A percentile compares a stretch with the other conserved stretches of the same genome.
phyloP scores from a whole-genome alignment of 805 yeast genomes.

The Yarrowia divulgata region DNA sequence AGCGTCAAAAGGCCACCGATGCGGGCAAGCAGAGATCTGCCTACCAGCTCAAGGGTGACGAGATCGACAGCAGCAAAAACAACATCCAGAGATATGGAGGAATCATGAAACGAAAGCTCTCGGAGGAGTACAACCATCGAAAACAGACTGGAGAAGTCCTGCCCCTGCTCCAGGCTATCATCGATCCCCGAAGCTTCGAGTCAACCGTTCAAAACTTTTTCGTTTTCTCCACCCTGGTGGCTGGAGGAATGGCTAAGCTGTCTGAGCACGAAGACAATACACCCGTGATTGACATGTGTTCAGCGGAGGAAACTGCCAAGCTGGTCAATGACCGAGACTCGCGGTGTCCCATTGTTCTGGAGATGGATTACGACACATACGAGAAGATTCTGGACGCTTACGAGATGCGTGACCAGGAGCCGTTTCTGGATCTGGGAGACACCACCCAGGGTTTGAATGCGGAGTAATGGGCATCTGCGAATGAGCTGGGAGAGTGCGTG shows the following conservation, averaged over 20 bases:
- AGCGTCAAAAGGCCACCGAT: not conserved
- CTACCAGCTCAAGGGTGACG: constrained; percentile 2
- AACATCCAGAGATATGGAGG: constrained; percentile 20
- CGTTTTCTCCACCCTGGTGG: constrained; percentile 29
- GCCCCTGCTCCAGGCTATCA: constrained; percentile 18
- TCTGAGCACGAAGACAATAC: constrained; percentile 3
- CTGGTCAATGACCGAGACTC: constrained; percentile 18
- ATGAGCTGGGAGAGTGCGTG: not conserved
- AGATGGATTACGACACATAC: constrained; percentile 19
- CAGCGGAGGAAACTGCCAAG: not conserved
- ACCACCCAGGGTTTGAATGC: not conserved
- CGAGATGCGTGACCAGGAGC: not conserved
- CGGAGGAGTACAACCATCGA: not conserved
- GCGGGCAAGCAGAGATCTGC: not conserved
- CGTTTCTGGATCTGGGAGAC: constrained; percentile 21
- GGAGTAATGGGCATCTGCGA: not conserved
- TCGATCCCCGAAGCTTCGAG: constrained; percentile 28
- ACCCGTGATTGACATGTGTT: constrained; percentile 18
- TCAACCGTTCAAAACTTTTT: constrained; percentile 28
- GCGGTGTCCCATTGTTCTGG: constrained; percentile 14
- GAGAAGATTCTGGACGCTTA: constrained; percentile 8
- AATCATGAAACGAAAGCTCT: constrained; percentile 2
- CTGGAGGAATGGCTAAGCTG: constrained; percentile 23
- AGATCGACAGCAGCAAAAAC: constrained; percentile 8
- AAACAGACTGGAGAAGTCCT: not conserved